These are phyloP conservation scores for Salix exigua DNA, from an alignment of 345 rosid species.

Conservation along the genomic window DNA sequence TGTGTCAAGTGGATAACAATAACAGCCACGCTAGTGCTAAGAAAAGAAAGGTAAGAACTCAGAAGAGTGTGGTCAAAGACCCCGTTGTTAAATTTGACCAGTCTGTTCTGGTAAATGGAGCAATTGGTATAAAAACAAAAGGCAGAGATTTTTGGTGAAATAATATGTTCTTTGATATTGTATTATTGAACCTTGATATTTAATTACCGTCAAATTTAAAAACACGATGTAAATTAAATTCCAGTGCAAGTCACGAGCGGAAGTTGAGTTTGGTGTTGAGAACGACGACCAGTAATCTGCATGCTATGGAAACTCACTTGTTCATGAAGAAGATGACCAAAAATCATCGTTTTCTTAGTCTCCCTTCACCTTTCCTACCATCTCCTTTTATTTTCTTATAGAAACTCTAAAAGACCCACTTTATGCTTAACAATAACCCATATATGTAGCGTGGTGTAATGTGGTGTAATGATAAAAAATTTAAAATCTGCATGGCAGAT, in stretches of 20 bases:
- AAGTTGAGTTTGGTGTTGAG: too few relatives aligned
- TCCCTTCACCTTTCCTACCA: neutral
- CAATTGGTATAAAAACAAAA: too few relatives aligned
- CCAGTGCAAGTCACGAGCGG: too few relatives aligned
- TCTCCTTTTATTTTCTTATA: neutral
- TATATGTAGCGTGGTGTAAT: too few relatives aligned
- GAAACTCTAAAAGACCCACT: neutral
- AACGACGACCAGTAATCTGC: too few relatives aligned
- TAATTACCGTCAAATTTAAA: too few relatives aligned
- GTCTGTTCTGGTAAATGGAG: neutral
- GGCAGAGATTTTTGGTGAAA: too few relatives aligned
- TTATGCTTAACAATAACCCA: slow-evolving; percentile 10
- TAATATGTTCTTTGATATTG: too few relatives aligned
- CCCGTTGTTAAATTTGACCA: neutral
- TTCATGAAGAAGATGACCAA: neutral
- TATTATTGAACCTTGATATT: too few relatives aligned
- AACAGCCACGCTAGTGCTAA: neutral
- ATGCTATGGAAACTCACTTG: neutral
- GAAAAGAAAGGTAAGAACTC: neutral
- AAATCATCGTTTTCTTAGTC: neutral
- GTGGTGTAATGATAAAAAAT: too few relatives aligned
- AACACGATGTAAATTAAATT: too few relatives aligned
- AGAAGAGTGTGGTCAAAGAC: neutral
- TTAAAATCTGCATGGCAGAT: too few relatives aligned
- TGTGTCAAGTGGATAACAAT: neutral